phyloP scores from a whole-genome alignment of 805 yeast species.

The Debaryomyces castellii region DNA sequence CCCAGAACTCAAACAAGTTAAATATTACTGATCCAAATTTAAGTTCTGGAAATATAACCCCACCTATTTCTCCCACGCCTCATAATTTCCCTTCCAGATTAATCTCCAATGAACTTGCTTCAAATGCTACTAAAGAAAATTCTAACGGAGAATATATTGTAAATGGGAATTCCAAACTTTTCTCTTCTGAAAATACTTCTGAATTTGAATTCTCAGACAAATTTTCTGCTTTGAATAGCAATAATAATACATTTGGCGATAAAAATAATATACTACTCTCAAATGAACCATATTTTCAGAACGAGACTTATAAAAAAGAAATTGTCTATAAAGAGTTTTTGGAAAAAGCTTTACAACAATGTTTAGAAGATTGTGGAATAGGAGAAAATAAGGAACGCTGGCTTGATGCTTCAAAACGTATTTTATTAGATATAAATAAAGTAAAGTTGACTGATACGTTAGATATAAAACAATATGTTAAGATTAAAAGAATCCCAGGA shows the following conservation, averaged over 20 bases:
- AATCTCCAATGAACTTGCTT: not conserved
- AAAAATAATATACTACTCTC: no score
- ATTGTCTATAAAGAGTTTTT: conserved; percentile 41
- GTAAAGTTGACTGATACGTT: conserved; percentile 71
- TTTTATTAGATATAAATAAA: conserved; percentile 54
- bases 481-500: conserved; percentile 82
- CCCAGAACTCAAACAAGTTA: conserved; percentile 19
- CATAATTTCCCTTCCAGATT: not conserved
- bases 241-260: not conserved
- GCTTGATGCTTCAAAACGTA: conserved; percentile 51
- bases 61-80: conserved; percentile 20
- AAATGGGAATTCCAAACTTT: not conserved
- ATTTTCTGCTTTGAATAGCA: not conserved
- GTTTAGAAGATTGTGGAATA: conserved; percentile 60
- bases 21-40: conserved; percentile 20
- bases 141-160: conserved; percentile 6
- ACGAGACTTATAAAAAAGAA: conserved; percentile 6
- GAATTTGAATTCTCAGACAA: not conserved
- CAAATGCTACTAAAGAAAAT: not conserved
- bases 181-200: not conserved
- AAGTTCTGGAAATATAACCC: conserved; percentile 15
- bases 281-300: not conserved
- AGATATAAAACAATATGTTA: conserved; percentile 86
- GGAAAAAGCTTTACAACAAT: conserved; percentile 54
- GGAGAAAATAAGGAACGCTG: conserved; percentile 51